A percentile compares a stretch with the other conserved stretches of the same genome.
Evolutionary conservation across 768 basidiomycete species (phyloP).

Genomic region (Mrakia hoshinonis): DNA sequence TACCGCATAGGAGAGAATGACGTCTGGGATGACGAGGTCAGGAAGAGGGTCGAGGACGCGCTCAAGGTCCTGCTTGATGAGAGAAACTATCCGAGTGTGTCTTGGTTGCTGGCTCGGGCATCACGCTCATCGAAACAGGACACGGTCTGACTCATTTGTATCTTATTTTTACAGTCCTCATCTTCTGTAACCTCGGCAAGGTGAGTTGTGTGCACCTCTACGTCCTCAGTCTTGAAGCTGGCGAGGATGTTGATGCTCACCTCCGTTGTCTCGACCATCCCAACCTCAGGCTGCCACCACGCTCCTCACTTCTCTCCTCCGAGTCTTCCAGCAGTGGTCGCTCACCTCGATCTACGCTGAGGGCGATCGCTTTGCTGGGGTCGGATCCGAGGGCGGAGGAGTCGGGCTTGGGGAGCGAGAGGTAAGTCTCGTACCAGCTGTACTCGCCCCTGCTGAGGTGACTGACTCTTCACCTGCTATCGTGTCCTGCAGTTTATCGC

Average conservation of each 20-base stretch:
- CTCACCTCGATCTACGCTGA: slow-evolving; percentile 5
- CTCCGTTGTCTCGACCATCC: not conserved
- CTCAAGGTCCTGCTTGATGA: slow-evolving; percentile 33
- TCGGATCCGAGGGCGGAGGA: slow-evolving; percentile 27
- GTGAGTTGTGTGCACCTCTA: slow-evolving; percentile 31
- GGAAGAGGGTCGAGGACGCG: slow-evolving; percentile 25
- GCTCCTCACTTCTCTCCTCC: slow-evolving; percentile 11
- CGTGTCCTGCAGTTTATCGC: slow-evolving; percentile 33
- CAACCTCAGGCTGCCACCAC: not conserved
- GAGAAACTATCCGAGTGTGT: slow-evolving; percentile 33
- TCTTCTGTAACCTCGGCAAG: slow-evolving; percentile 38
- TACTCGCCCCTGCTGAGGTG: not conserved
- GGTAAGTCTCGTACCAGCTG: slow-evolving; percentile 14
- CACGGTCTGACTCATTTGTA: not conserved
- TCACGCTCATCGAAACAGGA: no score
- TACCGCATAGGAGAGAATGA: slow-evolving; percentile 33
- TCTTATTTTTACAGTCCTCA: slow-evolving; percentile 27
- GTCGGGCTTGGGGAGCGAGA: slow-evolving; percentile 37
- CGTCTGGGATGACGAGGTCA: slow-evolving; percentile 17
- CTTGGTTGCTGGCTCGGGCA: no score
- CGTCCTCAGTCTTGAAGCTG: slow-evolving; percentile 34
- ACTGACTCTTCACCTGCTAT: not conserved
- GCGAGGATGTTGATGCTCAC: slow-evolving; percentile 32
- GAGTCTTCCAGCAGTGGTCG: not conserved
- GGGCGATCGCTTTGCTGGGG: slow-evolving; percentile 3